Evolutionary conservation across 2,329 filamentous ascomycete genomes (phyloP), one percentile per base, ranked within the genome.

Genomic region (Aspergillus sojae): DNA sequence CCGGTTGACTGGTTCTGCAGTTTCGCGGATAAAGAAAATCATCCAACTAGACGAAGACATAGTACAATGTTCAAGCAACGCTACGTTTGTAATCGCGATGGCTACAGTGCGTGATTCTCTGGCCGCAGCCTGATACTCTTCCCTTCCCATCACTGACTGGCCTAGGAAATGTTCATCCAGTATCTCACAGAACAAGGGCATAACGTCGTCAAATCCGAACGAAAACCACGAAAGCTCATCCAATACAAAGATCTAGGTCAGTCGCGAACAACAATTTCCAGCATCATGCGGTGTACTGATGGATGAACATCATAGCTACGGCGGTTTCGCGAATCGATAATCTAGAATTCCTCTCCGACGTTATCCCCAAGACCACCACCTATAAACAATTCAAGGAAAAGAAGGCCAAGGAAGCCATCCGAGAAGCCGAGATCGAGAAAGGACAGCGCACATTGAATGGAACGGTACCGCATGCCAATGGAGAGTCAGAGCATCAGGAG

Each of bases 1-100:
- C n/a, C 46, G 14, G 36, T 43, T 61, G 36, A 58, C 48, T 30
- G 34, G 23, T 43, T 32, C n/a, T 53, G 46, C 72, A 98, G 95
- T 98, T 61, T 92, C 95, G 21, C 88, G 95, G 72, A 92, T 99
- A 63, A 97, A 97, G 81, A 97, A 96, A 81, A 97, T 99, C 75
- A 92, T 99, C 65, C 86, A 88, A 56, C 86, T 93, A 62, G 95
- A 99, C 78, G 88, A 92, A 50, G 94, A 97, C 66, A 91, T 97
- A 66, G 84, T 83, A 66, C 87, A 91, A 75, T 96, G 93, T 78
- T 96, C 94, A 54, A 96, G 94, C 78, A 96, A 96, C 74, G 94
- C 94, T 60, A 91, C 94, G 23, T 98, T 98, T 77, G 89, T 94
- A 62, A 96, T 98, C 72, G 94, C 94, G 1, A 85, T 97, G 64